Conservation (phyloP, 75 land plant genomes). For the Picea sitchensis region DNA sequence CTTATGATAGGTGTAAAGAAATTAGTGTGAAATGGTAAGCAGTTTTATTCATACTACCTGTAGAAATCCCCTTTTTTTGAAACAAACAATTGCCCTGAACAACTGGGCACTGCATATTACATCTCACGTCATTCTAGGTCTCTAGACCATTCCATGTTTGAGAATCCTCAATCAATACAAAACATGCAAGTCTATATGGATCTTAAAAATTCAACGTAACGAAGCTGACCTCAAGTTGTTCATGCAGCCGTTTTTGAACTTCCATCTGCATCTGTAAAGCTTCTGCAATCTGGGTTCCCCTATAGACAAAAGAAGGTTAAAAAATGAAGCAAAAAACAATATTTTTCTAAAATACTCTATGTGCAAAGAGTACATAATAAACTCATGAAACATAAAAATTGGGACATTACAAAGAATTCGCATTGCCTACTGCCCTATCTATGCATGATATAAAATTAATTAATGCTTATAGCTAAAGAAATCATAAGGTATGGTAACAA, state of each 20-base stretch:
- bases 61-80: not conserved
- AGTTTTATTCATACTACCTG: not conserved
- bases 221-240: slow-evolving; percentile 26
- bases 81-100: not conserved
- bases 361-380: no score
- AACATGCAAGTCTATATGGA: not conserved
- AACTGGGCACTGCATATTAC: not conserved
- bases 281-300: slow-evolving; percentile 18
- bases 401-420: no score
- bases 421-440: no score
- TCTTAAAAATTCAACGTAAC: not conserved
- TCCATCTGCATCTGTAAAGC: slow-evolving; percentile 31
- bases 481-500: no score
- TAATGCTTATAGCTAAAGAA: no score
- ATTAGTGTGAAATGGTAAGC: not conserved
- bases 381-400: no score
- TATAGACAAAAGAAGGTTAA: not conserved
- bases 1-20: not conserved
- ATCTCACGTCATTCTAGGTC: not conserved
- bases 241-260: slow-evolving; percentile 25
- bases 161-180: not conserved
- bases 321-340: not conserved
- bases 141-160: not conserved
- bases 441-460: no score
- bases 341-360: not conserved